These are phyloP conservation scores for Candida gorgasii DNA, from an alignment of 805 yeast species.

Conservation along the genomic window DNA sequence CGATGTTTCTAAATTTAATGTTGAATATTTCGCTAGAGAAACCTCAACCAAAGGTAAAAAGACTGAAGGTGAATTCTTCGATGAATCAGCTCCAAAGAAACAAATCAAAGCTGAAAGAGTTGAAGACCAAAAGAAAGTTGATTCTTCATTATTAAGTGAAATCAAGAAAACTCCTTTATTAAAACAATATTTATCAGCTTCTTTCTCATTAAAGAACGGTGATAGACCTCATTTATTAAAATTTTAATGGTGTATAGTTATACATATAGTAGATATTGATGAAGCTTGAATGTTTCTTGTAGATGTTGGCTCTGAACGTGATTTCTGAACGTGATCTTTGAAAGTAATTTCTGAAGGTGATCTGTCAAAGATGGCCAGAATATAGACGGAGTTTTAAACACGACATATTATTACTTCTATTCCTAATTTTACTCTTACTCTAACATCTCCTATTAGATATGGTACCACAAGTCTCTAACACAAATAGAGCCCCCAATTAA, in stretches of 20 bases:
- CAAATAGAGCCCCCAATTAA: too few species aligned
- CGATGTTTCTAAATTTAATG: conserved; percentile 88
- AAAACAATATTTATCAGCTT: conserved; percentile 92
- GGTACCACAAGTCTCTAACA: too few species aligned
- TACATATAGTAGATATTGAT: conserved; percentile 7
- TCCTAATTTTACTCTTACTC: too few species aligned
- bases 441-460: too few species aligned
- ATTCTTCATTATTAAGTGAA: conserved; percentile 87
- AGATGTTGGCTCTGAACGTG: too few species aligned
- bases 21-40: conserved; percentile 95
- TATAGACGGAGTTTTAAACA: too few species aligned
- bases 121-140: conserved; percentile 95
- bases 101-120: conserved; percentile 91
- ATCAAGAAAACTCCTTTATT: conserved; percentile 97
- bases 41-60: conserved; percentile 78
- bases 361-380: too few species aligned
- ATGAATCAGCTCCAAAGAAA: conserved; percentile 73
- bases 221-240: conserved; percentile 98
- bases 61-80: conserved; percentile 91
- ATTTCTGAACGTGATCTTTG: too few species aligned
- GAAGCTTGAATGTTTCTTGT: too few species aligned
- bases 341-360: too few species aligned
- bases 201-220: conserved; percentile 97
- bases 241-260: conserved; percentile 57
- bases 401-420: too few species aligned